Evolutionary conservation across 1,284 basidiomycete genomes (phyloP).

Genomic region (Tilletia horrida): DNA sequence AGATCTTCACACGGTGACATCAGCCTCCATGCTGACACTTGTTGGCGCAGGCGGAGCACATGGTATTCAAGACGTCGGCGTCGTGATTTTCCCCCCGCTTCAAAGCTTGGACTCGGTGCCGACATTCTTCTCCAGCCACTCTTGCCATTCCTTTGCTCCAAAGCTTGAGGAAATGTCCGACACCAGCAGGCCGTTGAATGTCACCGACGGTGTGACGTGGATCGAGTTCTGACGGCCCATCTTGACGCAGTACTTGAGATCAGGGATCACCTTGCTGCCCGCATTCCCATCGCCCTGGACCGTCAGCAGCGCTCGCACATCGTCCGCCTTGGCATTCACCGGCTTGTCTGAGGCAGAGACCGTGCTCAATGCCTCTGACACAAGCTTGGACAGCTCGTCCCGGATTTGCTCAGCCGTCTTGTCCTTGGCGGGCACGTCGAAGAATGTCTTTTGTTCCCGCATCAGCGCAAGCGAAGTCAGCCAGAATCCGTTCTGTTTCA

Average conservation of each 20-base stretch:
- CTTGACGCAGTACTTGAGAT: conserved; percentile 79
- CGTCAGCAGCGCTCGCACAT: conserved; percentile 65
- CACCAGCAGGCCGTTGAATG: conserved; percentile 67
- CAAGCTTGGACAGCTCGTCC: conserved; percentile 64
- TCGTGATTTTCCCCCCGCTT: no score
- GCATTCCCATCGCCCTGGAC: conserved; percentile 69
- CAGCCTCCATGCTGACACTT: no score
- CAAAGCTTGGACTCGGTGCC: no score
- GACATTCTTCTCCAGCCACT: conserved; percentile 72
- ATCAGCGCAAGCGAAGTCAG: conserved; percentile 64
- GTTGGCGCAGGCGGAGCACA: no score
- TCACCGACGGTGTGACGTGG: conserved; percentile 82
- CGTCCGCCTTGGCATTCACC: conserved; percentile 31
- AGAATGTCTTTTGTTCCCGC: conserved; percentile 71
- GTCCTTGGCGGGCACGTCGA: conserved; percentile 70
- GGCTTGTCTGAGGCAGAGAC: conserved; percentile 52
- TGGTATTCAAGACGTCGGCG: no score
- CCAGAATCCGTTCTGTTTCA: conserved; percentile 39
- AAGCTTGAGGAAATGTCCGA: conserved; percentile 77
- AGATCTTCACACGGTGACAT: no score
- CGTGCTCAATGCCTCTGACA: not conserved
- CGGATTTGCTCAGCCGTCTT: conserved; percentile 72
- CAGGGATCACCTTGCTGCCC: conserved; percentile 72
- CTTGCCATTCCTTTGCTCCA: conserved; percentile 77
- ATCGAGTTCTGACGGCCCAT: conserved; percentile 84